A percentile compares a stretch with the other conserved stretches of the same genome.
These are phyloP conservation scores for Gynandropsis gynandra DNA, from an alignment of 345 rosid genomes.

Conservation along the genomic window DNA sequence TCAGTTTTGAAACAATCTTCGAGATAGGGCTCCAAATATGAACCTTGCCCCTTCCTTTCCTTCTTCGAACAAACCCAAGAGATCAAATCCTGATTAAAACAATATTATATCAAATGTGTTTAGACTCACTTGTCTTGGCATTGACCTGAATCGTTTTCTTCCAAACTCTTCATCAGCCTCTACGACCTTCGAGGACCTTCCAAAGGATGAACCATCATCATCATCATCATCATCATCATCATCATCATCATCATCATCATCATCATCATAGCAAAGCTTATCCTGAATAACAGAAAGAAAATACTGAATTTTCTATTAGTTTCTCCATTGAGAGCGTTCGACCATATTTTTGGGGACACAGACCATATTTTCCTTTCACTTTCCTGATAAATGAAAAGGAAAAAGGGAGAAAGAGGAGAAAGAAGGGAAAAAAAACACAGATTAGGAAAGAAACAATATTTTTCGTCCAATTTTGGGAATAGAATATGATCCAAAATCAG, in stretches of 20 bases:
- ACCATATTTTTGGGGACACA: too few relatives aligned
- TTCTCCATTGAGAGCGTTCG: too few relatives aligned
- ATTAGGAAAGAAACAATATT: too few relatives aligned
- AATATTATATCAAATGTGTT: slow-evolving; percentile 70
- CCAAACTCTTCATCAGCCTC: slow-evolving; percentile 44
- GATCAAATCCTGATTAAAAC: slow-evolving; percentile 63
- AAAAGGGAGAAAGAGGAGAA: too few relatives aligned
- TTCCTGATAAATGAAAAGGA: too few relatives aligned
- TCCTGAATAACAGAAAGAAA: too few relatives aligned
- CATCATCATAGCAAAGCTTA: slow-evolving; percentile 34
- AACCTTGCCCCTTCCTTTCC: slow-evolving; percentile 55
- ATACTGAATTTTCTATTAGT: too few relatives aligned
- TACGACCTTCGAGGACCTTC: slow-evolving; percentile 40
- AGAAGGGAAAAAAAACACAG: too few relatives aligned
- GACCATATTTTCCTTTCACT: too few relatives aligned
- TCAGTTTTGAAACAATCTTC: slow-evolving; percentile 51
- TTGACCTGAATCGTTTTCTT: slow-evolving; percentile 20
- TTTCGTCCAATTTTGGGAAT: too few relatives aligned
- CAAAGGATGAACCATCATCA: slow-evolving; percentile 16
- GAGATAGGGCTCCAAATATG: slow-evolving; percentile 58
- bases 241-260: slow-evolving; percentile 33
- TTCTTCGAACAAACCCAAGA: slow-evolving; percentile 64
- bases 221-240: too few relatives aligned
- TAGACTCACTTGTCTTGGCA: slow-evolving; percentile 55
- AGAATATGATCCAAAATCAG: too few relatives aligned